Evolutionary conservation across 257 asterid species (phyloP), one percentile per base, ranked within the genome.

Genomic region (Echites panduratus): DNA sequence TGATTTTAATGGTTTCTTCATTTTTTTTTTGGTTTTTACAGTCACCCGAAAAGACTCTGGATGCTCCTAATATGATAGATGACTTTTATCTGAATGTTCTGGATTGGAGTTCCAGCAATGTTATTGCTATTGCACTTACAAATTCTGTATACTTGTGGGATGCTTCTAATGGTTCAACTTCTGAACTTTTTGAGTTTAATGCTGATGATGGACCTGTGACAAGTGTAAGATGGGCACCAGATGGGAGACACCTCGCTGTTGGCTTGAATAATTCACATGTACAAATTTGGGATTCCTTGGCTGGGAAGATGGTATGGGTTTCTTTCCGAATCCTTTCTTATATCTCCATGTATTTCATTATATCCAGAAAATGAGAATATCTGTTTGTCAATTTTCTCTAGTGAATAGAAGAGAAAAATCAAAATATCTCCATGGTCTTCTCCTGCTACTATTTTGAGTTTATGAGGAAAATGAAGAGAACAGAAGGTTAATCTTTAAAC

Each of bases 151-250:
- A 75, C 49, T 38, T 84, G 66, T 87, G 89, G 91, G 40, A 78
- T 59, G 85, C 83, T 59, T 73, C 83, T 17, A 67, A 68, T 73
- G 84, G 86, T 10, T 79, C 82, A 48, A 67, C 22, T 9, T 47
- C 72, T 48, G 80, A 79, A 53, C 87, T 84, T 52, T 22, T 84
- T 20, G 68, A 77, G 6, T 22, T 10, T 4, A 73, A 58, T 22
- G 87, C 76, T 41, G 83, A 77, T 11, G 69, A 41, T 10, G 86
- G 84, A 12, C 86, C 85, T 1, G 76, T 86, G 26, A 84, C 90
- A 9, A 79, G 88, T 65, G 73, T 84, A 38, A 78, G 66, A 70
- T 86, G 86, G 90, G 86, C 85, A 22, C 77, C 84, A 19, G 85
- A 84, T 45, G 85, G 86, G 17, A 76, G 70, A 57, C 75, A 74